phyloP scores from a whole-genome alignment of 139 green algal species.

The Picochlorum sp. region DNA sequence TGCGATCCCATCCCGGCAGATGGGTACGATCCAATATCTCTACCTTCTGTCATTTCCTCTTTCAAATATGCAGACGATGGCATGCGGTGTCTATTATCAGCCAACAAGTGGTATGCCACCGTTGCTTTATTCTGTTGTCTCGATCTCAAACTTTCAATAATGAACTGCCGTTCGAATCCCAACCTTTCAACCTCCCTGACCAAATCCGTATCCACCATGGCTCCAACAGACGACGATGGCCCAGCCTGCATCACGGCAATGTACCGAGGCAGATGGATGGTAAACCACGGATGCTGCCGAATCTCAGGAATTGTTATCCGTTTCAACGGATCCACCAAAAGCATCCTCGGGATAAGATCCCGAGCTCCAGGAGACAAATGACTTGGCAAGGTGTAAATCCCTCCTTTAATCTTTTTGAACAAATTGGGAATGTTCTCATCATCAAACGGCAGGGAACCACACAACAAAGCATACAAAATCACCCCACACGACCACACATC shows the following conservation, averaged over 20 bases:
- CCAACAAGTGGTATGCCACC: slow-evolving; percentile 95
- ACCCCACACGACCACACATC: slow-evolving; percentile 98
- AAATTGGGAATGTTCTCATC: slow-evolving; percentile 99
- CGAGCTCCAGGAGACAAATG: slow-evolving; percentile 86
- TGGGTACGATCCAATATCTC: neutral
- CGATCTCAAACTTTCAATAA: slow-evolving; percentile 57
- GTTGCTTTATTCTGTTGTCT: slow-evolving; percentile 87
- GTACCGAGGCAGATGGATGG: slow-evolving; percentile 87
- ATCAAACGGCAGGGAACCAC: slow-evolving; percentile 95
- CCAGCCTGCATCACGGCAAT: slow-evolving; percentile 83
- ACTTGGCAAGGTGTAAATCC: slow-evolving; percentile 92
- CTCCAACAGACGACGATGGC: slow-evolving; percentile 29
- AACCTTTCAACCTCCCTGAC: slow-evolving; percentile 74
- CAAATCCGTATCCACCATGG: slow-evolving; percentile 63
- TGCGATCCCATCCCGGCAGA: slow-evolving; percentile 10
- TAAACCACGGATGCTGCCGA: slow-evolving; percentile 91
- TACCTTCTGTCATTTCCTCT: slow-evolving; percentile 47
- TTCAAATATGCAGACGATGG: slow-evolving; percentile 48
- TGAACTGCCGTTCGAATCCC: slow-evolving; percentile 66
- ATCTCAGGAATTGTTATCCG: slow-evolving; percentile 98
- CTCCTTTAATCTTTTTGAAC: slow-evolving; percentile 99
- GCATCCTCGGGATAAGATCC: slow-evolving; percentile 97
- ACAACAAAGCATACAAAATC: slow-evolving; percentile 98
- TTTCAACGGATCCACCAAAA: slow-evolving; percentile 97
- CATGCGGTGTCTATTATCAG: slow-evolving; percentile 66